These are phyloP conservation scores for Mucor sp. DNA, from an alignment of 371 early-diverging fungal genomes.

Conservation along the genomic window DNA sequence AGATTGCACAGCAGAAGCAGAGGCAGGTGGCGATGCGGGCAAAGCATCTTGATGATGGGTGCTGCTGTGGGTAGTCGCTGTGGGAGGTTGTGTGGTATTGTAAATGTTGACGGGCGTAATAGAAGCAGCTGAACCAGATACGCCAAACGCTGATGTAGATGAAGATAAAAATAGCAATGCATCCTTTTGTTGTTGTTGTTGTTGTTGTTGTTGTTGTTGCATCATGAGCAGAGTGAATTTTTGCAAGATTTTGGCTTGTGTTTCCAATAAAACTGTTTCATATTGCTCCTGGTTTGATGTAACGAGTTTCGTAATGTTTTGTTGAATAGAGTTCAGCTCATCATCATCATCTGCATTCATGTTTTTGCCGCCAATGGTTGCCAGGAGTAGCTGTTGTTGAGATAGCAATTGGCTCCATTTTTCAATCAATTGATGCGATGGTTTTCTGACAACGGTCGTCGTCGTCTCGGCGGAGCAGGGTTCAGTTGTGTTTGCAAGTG, in stretches of 20 bases:
- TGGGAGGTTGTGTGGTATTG: background rate
- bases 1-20: background rate
- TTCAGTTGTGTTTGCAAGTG: background rate
- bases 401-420: slow-evolving; percentile 13
- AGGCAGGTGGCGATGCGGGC: background rate
- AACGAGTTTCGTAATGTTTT: slow-evolving; percentile 3
- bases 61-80: no score
- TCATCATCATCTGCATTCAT: background rate
- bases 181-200: slow-evolving; percentile 9
- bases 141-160: background rate
- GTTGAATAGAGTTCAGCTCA: background rate
- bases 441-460: background rate
- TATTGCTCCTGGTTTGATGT: slow-evolving; percentile 6
- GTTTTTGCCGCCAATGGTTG: background rate
- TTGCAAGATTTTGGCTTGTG: slow-evolving; percentile 9
- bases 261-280: slow-evolving; percentile 13
- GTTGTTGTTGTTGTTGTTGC: slow-evolving; percentile 6
- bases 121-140: background rate
- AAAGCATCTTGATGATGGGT: no score
- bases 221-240: slow-evolving; percentile 8
- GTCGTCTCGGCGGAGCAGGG: background rate
- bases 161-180: slow-evolving; percentile 2
- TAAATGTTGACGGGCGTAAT: background rate
- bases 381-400: slow-evolving; percentile 8
- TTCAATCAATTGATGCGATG: background rate